A percentile compares a stretch with the other conserved stretches of the same genome.
Evolutionary conservation across 192 early-diverging fungal species (phyloP).

Genomic region (Coemansia sp.): DNA sequence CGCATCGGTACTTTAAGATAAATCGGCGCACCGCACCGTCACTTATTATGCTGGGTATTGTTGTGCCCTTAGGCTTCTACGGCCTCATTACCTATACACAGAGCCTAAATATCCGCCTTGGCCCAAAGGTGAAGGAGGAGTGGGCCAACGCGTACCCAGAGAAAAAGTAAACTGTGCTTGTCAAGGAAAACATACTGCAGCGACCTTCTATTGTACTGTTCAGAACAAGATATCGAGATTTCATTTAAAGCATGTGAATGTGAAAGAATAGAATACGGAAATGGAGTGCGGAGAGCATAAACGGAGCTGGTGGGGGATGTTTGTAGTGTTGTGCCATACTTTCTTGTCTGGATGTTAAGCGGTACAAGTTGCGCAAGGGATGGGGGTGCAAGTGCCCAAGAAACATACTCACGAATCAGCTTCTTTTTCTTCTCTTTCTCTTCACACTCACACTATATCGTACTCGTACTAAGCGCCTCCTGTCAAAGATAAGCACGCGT

Average conservation of each 20-base stretch:
- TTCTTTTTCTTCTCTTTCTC: background rate
- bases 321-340: too few relatives aligned
- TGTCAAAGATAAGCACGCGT: background rate
- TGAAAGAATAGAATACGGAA: background rate
- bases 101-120: conserved; percentile 30
- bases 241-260: background rate
- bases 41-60: conserved; percentile 39
- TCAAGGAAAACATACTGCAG: background rate
- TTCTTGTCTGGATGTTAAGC: too few relatives aligned
- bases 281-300: too few relatives aligned
- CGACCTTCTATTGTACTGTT: background rate
- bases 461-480: too few relatives aligned
- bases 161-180: conserved; percentile 11
- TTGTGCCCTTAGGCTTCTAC: conserved; percentile 28
- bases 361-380: too few relatives aligned
- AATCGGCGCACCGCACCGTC: conserved; percentile 46
- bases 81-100: conserved; percentile 31
- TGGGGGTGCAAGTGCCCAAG: too few relatives aligned
- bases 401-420: too few relatives aligned
- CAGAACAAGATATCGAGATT: background rate
- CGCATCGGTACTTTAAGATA: conserved; percentile 53
- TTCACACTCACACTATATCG: too few relatives aligned
- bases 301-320: too few relatives aligned
- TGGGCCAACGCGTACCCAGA: conserved; percentile 47
- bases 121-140: conserved; percentile 36